These are phyloP conservation scores for Umbelopsis vinacea DNA, from an alignment of 192 early-diverging fungal genomes.

Conservation along the genomic window DNA sequence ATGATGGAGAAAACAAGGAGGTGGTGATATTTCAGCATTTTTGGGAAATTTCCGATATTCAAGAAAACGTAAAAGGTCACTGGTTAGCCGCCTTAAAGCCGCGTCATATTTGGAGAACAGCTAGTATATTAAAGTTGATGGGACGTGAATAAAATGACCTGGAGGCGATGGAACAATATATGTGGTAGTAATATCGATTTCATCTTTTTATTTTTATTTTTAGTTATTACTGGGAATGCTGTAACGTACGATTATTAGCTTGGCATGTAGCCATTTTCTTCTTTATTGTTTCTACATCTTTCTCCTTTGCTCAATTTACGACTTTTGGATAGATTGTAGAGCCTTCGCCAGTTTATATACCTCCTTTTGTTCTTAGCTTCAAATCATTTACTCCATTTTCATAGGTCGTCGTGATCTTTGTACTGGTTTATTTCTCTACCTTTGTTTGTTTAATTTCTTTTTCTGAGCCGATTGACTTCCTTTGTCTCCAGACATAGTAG, in stretches of 20 bases:
- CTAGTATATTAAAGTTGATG: background rate
- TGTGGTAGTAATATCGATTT: background rate
- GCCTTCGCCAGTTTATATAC: background rate
- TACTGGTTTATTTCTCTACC: background rate
- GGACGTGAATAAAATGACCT: background rate
- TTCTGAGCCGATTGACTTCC: background rate
- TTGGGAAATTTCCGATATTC: too few species aligned
- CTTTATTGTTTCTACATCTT: background rate
- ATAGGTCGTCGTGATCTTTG: background rate
- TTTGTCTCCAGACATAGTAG: background rate
- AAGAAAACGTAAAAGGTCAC: too few species aligned
- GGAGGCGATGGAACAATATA: background rate
- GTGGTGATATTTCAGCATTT: too few species aligned
- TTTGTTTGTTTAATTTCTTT: background rate
- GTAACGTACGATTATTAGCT: background rate
- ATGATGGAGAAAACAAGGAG: too few species aligned
- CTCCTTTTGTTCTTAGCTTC: background rate
- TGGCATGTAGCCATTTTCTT: background rate
- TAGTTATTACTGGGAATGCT: conserved; percentile 1
- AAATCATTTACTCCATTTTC: background rate
- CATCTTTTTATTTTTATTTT: background rate
- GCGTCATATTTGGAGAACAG: background rate
- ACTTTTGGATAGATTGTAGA: background rate
- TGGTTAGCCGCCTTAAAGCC: too few species aligned
- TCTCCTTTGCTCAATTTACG: background rate